Base-by-base conservation (phyloP, 768 basidiomycete genomes). In the Tricholoma furcatifolium region DNA sequence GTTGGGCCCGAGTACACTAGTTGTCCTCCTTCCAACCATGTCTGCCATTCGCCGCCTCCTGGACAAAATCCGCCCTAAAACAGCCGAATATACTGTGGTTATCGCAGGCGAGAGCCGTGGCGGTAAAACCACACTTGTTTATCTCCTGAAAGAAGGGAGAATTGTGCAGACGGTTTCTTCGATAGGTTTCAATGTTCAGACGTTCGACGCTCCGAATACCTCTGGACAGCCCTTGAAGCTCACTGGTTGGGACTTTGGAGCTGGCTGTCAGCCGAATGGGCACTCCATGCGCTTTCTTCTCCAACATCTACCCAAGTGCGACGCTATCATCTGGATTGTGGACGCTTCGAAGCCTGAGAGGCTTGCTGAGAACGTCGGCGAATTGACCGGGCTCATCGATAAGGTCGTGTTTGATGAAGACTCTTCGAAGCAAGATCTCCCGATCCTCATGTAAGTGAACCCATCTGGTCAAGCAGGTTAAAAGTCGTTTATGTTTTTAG, bases 261-360 rank as follows among this genome's bases (percentile, higher is more conserved):
- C 59, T 4, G 83, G 82, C 18, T 82, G 82, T 60, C 75, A 72
- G 60, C 59, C 60, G 57, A 71, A 76, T 46, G 60, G 71, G 21
- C 71, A 72, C 24, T 69, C 81, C 47, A 76, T 72, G 41, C 32
- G 45, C 6, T 36, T 70, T 24, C 36, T 72, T n/a, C 39, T 57
- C 10, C 21, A 56, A 10, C 70, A 67, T 47, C 41, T 63, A 3
- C 27, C 55, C 6, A 40, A 39, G 4, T 74, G 78, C 12, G 78
- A 84, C 58, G 84, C 81, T 30, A 68, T 87, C 62, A 77, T 87
- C 58, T 87, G 83, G 75, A 70, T 84, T n/a, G 79, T 87, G 30
- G 83, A 87, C 63, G 78, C 78, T 35, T 72, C 71, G 50, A 78
- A 82, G 57, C 65, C 43, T 11, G 36, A 46, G n/a, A 69, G 76